A percentile compares a stretch with the other conserved stretches of the same genome.
Conservation (phyloP, 345 rosid species). For the Theobroma cacao region DNA sequence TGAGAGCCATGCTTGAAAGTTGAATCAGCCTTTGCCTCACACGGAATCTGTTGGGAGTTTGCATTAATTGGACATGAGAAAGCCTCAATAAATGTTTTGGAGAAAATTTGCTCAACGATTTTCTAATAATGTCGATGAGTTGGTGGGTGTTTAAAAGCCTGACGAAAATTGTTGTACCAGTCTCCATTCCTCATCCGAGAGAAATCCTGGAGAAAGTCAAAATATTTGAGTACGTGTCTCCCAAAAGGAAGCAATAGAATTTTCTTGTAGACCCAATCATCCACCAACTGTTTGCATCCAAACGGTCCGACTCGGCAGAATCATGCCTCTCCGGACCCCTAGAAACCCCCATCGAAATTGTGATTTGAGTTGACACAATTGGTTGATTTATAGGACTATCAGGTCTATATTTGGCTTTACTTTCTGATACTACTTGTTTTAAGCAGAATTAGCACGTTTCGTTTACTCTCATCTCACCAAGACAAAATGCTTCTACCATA, state of each 20-base stretch:
- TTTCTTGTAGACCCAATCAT: not conserved
- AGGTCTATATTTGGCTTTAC: no score
- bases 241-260: not conserved
- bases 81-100: no score
- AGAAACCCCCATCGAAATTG: not conserved
- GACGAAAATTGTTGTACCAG: not conserved
- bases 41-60: not conserved
- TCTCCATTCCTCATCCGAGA: not conserved
- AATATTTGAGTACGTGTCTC: not conserved
- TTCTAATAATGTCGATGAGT: not conserved
- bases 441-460: not conserved
- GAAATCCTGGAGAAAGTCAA: not conserved
- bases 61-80: no score
- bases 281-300: not conserved
- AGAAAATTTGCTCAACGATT: not conserved
- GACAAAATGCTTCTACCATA: no score
- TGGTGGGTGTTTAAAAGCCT: no score
- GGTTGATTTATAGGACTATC: no score
- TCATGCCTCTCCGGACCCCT: not conserved
- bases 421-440: not conserved
- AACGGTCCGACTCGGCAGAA: not conserved
- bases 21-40: not conserved
- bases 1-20: not conserved
- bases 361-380: no score
- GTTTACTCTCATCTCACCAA: not conserved